Evolutionary conservation across 306 rosid species (phyloP).

Genomic region (Inga laurina): DNA sequence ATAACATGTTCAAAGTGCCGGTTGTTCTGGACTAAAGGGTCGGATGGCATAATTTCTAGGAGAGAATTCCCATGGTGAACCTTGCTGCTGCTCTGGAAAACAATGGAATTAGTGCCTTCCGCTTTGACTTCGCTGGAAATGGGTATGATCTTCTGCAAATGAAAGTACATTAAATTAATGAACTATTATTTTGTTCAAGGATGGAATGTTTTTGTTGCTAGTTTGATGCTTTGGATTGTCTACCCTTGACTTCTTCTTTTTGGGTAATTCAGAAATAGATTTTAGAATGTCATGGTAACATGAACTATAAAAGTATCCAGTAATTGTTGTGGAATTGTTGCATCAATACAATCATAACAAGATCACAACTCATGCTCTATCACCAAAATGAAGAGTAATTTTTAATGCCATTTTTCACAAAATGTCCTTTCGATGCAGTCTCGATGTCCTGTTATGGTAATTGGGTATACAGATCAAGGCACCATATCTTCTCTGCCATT

Average conservation of each 20-base stretch:
- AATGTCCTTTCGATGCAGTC: neutral
- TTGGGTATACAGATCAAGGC: neutral
- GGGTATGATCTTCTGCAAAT: slow-evolving; percentile 56
- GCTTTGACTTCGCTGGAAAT: slow-evolving; percentile 91
- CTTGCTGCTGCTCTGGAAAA: slow-evolving; percentile 69
- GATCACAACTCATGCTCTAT: neutral
- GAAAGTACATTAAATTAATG: neutral
- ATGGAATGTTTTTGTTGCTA: neutral
- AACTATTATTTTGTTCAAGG: slow-evolving; percentile 10
- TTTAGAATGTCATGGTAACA: slow-evolving; percentile 6
- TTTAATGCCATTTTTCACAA: neutral
- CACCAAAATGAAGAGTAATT: neutral
- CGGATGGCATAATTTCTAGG: slow-evolving; percentile 42
- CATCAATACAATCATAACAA: neutral
- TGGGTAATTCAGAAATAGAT: neutral
- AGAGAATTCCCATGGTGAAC: slow-evolving; percentile 83
- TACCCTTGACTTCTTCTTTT: neutral
- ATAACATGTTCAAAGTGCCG: slow-evolving; percentile 14
- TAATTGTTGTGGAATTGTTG: neutral
- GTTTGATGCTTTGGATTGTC: neutral
- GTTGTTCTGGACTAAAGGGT: slow-evolving; percentile 21
- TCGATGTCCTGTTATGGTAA: slow-evolving; percentile 4
- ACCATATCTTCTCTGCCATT: slow-evolving; percentile 6
- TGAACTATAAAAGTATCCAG: neutral
- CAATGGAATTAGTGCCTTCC: slow-evolving; percentile 63